phyloP scores from a whole-genome alignment of 768 basidiomycete genomes.

The Termitomyces titanicus region DNA sequence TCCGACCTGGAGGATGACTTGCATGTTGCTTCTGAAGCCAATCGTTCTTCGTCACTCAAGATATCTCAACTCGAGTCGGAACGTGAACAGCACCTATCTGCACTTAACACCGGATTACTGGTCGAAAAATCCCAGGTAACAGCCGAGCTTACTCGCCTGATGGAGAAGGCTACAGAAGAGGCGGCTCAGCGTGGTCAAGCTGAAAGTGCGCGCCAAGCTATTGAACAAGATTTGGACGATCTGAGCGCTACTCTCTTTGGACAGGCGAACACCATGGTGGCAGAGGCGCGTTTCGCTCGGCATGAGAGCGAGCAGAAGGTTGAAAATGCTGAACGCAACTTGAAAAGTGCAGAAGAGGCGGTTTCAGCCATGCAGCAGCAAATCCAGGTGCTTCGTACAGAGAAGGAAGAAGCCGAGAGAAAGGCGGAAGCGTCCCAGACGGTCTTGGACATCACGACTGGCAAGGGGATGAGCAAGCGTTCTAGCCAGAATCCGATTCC shows the following conservation, averaged over 20 bases:
- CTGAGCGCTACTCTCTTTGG: conserved; percentile 87
- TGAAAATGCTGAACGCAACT: conserved; percentile 69
- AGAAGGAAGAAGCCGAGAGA: conserved; percentile 60
- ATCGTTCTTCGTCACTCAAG: conserved; percentile 59
- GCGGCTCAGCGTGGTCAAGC: conserved; percentile 89
- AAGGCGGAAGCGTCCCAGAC: conserved; percentile 45
- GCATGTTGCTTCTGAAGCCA: conserved; percentile 58
- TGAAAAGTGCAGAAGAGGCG: conserved; percentile 83
- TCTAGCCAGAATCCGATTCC: conserved; percentile 22
- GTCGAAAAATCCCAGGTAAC: conserved; percentile 93
- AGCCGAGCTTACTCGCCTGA: conserved; percentile 85
- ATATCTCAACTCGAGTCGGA: conserved; percentile 82
- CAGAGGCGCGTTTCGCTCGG: conserved; percentile 75
- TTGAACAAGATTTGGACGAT: conserved; percentile 94
- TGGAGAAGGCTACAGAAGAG: conserved; percentile 95
- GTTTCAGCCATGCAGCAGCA: conserved; percentile 81
- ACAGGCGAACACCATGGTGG: conserved; percentile 98
- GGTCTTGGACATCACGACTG: conserved; percentile 67
- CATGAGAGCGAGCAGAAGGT: conserved; percentile 69
- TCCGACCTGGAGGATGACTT: conserved; percentile 91
- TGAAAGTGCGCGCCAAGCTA: conserved; percentile 73
- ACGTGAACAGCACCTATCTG: conserved; percentile 82
- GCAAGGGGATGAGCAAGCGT: conserved; percentile 58
- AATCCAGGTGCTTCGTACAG: conserved; percentile 70
- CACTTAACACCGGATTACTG: conserved; percentile 85